These are phyloP conservation scores for Kodamaea arcana DNA, from an alignment of 1,139 yeast species.

Conservation along the genomic window DNA sequence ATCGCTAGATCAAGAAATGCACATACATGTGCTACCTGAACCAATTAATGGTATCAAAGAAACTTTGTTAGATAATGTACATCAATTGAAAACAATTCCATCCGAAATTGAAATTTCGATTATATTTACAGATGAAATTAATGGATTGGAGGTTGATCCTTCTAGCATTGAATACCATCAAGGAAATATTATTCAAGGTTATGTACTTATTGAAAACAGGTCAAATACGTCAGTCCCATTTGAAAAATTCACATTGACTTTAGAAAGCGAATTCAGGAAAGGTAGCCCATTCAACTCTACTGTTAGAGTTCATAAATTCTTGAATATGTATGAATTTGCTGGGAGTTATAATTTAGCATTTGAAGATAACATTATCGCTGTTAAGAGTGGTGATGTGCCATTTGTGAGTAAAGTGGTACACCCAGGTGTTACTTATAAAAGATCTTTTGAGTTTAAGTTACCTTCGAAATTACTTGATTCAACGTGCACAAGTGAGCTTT, in stretches of 20 bases:
- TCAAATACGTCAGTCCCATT: constrained; percentile 27
- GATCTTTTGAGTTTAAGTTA: constrained; percentile 21
- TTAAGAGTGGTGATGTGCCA: background rate
- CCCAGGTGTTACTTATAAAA: constrained; percentile 12
- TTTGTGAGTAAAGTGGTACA: background rate
- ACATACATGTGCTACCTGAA: background rate
- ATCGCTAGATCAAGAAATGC: background rate
- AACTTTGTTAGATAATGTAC: background rate
- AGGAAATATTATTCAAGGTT: constrained; percentile 41
- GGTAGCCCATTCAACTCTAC: constrained; percentile 8
- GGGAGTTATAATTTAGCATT: constrained; percentile 35
- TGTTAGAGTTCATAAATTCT: constrained; percentile 21
- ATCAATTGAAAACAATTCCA: background rate
- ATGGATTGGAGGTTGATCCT: constrained; percentile 24
- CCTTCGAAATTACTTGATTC: constrained; percentile 20
- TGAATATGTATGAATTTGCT: constrained; percentile 44
- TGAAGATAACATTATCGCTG: constrained; percentile 2
- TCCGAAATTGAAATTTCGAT: constrained; percentile 23
- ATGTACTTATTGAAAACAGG: constrained; percentile 26
- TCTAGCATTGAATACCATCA: constrained; percentile 34
- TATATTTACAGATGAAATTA: constrained; percentile 33
- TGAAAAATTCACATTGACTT: constrained; percentile 40
- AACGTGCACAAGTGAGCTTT: constrained; percentile 14
- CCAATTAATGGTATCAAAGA: background rate
- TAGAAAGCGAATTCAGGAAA: constrained; percentile 26